Conservation (phyloP, 1,139 yeast species). For the Komagataea norvegica region DNA sequence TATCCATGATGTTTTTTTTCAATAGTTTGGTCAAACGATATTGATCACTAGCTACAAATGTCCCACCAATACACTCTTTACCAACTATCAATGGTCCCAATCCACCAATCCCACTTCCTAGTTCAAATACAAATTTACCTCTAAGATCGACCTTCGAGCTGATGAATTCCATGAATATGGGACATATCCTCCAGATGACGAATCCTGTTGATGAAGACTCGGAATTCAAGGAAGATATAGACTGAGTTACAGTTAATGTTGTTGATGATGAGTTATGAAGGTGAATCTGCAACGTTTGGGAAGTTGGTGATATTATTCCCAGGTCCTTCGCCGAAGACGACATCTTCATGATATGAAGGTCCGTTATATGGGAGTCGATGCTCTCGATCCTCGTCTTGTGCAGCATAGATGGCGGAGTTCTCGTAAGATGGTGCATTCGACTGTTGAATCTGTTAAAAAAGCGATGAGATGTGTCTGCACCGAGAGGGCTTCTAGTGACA, state of each 20-base stretch:
- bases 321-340: constrained; percentile 28
- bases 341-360: not conserved
- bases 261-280: constrained; percentile 5
- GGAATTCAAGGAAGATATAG: constrained; percentile 25
- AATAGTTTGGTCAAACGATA: constrained; percentile 49
- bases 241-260: constrained; percentile 25
- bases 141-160: constrained; percentile 12
- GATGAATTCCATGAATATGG: constrained; percentile 51
- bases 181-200: constrained; percentile 57
- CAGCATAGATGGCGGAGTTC: too few species aligned
- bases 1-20: constrained; percentile 40
- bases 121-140: constrained; percentile 42
- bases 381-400: not conserved
- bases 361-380: not conserved
- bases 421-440: not conserved
- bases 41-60: constrained; percentile 62
- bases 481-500: not conserved
- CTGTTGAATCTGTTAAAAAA: not conserved
- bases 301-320: constrained; percentile 42
- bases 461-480: constrained; percentile 1
- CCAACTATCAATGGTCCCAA: constrained; percentile 46
- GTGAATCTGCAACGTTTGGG: constrained; percentile 10
- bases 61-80: constrained; percentile 25
- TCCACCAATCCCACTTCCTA: constrained; percentile 68
- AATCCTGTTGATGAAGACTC: constrained; percentile 61